Conservation (phyloP, 202 grass and related monocot species). For the Bolboschoenoplectus hybrid region DNA sequence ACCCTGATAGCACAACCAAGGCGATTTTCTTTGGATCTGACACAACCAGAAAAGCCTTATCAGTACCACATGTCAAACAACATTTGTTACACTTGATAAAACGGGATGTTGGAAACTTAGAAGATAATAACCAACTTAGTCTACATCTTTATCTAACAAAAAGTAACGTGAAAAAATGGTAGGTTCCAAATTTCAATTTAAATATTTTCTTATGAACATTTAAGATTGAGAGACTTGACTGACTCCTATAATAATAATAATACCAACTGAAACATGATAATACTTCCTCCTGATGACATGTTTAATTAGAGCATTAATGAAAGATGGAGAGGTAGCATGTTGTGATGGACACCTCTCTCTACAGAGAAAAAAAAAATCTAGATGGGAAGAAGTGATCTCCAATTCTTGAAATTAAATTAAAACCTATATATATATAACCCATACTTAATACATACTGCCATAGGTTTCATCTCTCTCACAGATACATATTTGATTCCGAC, state of each 20-base stretch:
- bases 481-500: not conserved
- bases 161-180: too few relatives aligned
- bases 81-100: not conserved
- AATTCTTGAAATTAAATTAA: not conserved
- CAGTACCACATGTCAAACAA: constrained; percentile 7
- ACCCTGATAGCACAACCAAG: not conserved
- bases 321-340: not conserved
- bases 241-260: not conserved
- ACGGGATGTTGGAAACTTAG: not conserved
- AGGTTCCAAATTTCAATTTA: too few relatives aligned
- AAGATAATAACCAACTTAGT: too few relatives aligned
- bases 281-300: not conserved
- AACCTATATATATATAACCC: not conserved
- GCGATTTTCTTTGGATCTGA: not conserved
- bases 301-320: not conserved
- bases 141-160: too few relatives aligned
- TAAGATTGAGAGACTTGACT: not conserved
- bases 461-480: too few relatives aligned
- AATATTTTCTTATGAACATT: too few relatives aligned
- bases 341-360: not conserved
- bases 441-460: not conserved
- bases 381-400: not conserved
- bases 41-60: not conserved
- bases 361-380: not conserved
- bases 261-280: not conserved